Evolutionary conservation across 2,329 filamentous ascomycete genomes (phyloP), one percentile per base, ranked within the genome.

Genomic region (Colletotrichum filicis): DNA sequence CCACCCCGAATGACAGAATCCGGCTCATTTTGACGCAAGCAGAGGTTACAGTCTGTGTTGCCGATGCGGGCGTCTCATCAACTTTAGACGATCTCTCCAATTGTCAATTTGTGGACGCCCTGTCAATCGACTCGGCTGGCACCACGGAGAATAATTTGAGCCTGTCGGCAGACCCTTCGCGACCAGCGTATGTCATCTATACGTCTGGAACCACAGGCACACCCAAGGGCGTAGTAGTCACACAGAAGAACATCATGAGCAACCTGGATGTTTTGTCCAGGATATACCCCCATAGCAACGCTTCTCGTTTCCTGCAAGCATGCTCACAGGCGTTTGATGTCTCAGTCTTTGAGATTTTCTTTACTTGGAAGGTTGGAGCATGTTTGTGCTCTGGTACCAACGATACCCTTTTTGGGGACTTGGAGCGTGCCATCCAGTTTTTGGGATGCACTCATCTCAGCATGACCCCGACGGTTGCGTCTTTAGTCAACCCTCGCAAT

Each of bases 261-360:
- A 96, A 97, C 75, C 85, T 97, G n/a, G 85, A 90, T 22, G 86
- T 89, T 11, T 85, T 98, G 7, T 86, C 87, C 2, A 83, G 86
- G 3, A 83, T 94, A 0, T 97, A 97, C 78, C 93, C 93, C 0
- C 83, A 84, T 0, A 79, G 82, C 0, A 77, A 77, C 1, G 76
- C 82, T 1, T 89, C 91, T 1, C 88, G 91, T n/a, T 85, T 97
- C 37, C 85, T 98, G 0, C 95, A 97, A 81, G 91, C 93, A 2
- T 97, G 93, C 78, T 96, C 94, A 0, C 93, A 95, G 78, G 93
- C 92, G 0, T 97, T 97, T 78, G 94, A 97, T 78, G 92, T 97
- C 2, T 97, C 94, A 0, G 93, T 97, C 0, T 97, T 97, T 79
- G 95, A 97, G 78, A 95, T 97, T 16, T 96, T 97, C 80, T 97